Evolutionary conservation across 225 moss, liverwort and hornwort genomes (phyloP), one percentile per base, ranked within the genome.

Genomic region (Pseudisothecium myosuroides): DNA sequence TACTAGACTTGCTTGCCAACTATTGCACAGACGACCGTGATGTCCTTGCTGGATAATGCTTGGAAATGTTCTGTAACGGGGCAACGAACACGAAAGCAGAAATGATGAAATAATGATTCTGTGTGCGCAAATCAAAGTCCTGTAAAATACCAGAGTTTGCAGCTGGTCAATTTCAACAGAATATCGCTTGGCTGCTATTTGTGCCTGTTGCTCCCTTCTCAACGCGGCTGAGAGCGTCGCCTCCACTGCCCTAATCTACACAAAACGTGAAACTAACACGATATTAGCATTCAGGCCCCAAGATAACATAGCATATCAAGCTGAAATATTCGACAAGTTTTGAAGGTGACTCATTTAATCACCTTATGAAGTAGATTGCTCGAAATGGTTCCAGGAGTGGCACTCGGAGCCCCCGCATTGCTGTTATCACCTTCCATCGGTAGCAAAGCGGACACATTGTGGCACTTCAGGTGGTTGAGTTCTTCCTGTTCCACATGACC

Each of bases 121-220:
- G 20, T 7, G 22, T 60, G 60, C 12, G 18, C 47, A 59, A 58
- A 36, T 31, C 29, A 7, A 66, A 60, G 34, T 49, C 52, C 19
- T 39, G 34, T 27, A 29, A 39, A 75, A 68, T 91, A 97, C 98
- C 96, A 98, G 88, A 52, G 95, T 94, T 89, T 96, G 96, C n/a
- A 98, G 91, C 89, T 98, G 97, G 81, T 98, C 97, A 54, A 97
- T 94, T 92, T 98, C 97, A n/a, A 60, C 87, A 71, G 95, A 94
- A 85, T 95, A 92, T 88, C 95, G 95, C 89, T 94, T 97, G 27
- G 94, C 93, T 49, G 94, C 89, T 82, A 90, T 84, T 89, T 98
- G 97, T 36, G 96, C 94, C 39, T 89, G 85, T 72, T 98, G 96
- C 84, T 98, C 98, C 88, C 98, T 94, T 83, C 96, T 92, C 64